Evolutionary conservation across 441 rosid genomes (phyloP).

Genomic region (Geranium incanum): DNA sequence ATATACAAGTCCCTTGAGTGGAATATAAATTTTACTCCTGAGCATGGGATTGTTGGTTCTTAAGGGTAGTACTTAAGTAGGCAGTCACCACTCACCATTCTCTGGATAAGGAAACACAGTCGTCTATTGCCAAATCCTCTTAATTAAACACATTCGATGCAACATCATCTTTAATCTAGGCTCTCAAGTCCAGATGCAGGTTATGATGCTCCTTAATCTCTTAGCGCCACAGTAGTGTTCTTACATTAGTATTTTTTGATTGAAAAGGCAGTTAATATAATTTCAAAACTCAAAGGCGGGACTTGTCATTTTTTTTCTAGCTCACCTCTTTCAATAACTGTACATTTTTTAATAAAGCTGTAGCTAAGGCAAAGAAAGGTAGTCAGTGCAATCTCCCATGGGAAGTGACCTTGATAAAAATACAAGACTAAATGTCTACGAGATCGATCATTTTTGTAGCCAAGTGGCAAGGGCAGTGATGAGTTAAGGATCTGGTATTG

Average conservation of each 20-base stretch:
- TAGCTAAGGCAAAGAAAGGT: background rate
- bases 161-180: background rate
- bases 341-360: background rate
- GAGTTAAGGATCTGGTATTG: background rate
- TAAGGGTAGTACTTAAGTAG: constrained; percentile 4
- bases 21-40: background rate
- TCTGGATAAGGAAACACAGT: background rate
- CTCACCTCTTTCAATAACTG: background rate
- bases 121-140: background rate
- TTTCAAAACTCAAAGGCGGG: background rate
- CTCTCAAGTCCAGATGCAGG: background rate
- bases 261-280: background rate
- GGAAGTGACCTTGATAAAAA: background rate
- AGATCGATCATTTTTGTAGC: background rate
- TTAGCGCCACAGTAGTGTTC: background rate
- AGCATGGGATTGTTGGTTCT: background rate
- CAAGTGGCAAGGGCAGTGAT: background rate
- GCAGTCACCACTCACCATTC: background rate
- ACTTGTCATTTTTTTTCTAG: background rate
- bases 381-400: background rate
- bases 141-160: background rate
- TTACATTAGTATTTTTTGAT: background rate
- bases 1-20: background rate
- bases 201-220: background rate
- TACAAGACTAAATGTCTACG: background rate